phyloP scores from a whole-genome alignment of 2,329 filamentous ascomycete genomes.

The Magnaporthiopsis incrustans region DNA sequence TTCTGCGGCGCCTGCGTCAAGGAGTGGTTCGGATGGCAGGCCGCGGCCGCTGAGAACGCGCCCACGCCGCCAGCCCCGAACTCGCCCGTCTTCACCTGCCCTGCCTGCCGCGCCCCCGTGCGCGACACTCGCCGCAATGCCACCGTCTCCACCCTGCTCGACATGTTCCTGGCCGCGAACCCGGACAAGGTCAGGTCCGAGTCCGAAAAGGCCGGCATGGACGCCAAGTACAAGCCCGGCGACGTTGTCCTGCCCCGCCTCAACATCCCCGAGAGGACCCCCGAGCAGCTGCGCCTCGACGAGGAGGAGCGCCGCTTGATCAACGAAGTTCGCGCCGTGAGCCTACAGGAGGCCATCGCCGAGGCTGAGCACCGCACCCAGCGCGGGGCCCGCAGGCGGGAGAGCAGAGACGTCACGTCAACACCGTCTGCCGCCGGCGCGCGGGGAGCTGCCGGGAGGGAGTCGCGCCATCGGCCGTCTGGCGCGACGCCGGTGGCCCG shows the following conservation, averaged over 20 bases:
- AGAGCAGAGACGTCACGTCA: background rate
- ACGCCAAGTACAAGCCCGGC: constrained; percentile 68
- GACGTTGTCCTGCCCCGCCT: constrained; percentile 69
- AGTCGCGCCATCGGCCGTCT: constrained; percentile 10
- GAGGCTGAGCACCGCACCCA: constrained; percentile 21
- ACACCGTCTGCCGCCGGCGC: background rate
- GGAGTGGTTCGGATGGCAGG: constrained; percentile 89
- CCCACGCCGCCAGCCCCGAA: constrained; percentile 41
- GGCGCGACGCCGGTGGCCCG: background rate
- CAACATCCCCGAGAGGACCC: constrained; percentile 39
- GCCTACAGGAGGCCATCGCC: constrained; percentile 59
- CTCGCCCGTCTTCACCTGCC: constrained; percentile 68
- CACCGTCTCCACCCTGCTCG: constrained; percentile 78
- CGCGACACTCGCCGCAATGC: constrained; percentile 86
- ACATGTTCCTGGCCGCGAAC: constrained; percentile 77
- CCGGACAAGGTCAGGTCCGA: constrained; percentile 63
- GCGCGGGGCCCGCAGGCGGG: constrained; percentile 2
- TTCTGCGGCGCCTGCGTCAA: constrained; percentile 94
- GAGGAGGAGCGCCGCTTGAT: constrained; percentile 63
- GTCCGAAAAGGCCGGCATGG: constrained; percentile 70
- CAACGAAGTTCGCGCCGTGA: constrained; percentile 64
- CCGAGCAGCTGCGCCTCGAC: constrained; percentile 46
- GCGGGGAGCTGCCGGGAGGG: constrained; percentile 6
- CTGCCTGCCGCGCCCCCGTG: constrained; percentile 80
- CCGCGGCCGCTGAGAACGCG: constrained; percentile 44